phyloP scores from a whole-genome alignment of 306 rosid species.

The Prunus mume region DNA sequence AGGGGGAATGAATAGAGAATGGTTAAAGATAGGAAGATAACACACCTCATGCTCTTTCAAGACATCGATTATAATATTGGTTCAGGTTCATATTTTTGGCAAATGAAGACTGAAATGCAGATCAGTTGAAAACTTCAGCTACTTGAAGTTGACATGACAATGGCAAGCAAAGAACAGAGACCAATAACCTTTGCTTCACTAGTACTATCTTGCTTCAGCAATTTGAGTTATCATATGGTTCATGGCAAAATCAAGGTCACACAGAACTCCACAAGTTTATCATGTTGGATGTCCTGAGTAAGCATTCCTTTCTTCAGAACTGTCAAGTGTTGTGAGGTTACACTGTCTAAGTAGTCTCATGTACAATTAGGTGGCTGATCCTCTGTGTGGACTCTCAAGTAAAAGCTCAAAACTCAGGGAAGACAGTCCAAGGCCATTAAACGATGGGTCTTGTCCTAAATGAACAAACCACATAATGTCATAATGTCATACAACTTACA shows the following conservation, averaged over 20 bases:
- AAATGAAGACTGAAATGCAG: constrained; percentile 29
- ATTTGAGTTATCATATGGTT: constrained; percentile 92
- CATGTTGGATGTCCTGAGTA: constrained; percentile 97
- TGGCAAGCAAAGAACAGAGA: constrained; percentile 94
- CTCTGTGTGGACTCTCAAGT: constrained; percentile 87
- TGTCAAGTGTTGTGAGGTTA: constrained; percentile 83
- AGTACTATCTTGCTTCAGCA: constrained; percentile 87
- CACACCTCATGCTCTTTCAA: constrained; percentile 97
- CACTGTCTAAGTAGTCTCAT: constrained; percentile 95
- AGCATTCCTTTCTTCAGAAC: constrained; percentile 93
- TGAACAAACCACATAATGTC: constrained; percentile 38
- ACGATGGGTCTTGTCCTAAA: constrained; percentile 97
- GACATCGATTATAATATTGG: constrained; percentile 90
- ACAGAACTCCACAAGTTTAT: constrained; percentile 97
- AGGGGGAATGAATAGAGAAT: background rate
- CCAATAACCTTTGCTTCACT: constrained; percentile 99
- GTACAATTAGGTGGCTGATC: constrained; percentile 79
- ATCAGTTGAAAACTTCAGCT: constrained; percentile 12
- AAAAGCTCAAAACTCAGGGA: constrained; percentile 91
- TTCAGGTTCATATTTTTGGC: constrained; percentile 73
- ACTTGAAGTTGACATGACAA: constrained; percentile 78
- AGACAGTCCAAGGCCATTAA: constrained; percentile 99
- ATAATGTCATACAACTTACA: constrained; percentile 29
- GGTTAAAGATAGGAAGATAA: constrained; percentile 11
- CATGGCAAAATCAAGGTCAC: constrained; percentile 97